Conservation (phyloP, 2,329 filamentous ascomycete genomes). For the Phoma sp. region DNA sequence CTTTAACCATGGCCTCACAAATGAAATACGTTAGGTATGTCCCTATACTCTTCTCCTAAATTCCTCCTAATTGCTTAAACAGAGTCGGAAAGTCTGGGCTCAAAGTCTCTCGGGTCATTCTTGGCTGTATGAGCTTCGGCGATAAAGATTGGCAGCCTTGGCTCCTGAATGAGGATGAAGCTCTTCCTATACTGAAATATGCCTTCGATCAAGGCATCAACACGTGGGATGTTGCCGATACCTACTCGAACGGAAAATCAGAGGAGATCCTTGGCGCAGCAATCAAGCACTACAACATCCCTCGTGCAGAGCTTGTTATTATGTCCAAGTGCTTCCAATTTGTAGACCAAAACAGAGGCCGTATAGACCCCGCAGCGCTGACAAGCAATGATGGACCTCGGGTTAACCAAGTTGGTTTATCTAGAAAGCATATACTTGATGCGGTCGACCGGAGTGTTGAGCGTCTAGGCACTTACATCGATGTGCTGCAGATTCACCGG, state of each 20-base stretch:
- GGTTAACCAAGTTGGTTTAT: conserved; percentile 48
- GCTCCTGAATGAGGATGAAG: conserved; percentile 50
- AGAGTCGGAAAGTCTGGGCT: no score
- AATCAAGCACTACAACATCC: conserved; percentile 35
- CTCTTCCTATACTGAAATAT: conserved; percentile 50
- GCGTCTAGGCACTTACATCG: conserved; percentile 54
- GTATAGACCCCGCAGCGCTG: not conserved
- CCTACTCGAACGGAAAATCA: conserved; percentile 37
- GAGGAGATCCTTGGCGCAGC: conserved; percentile 42
- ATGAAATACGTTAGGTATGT: no score
- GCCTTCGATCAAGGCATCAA: conserved; percentile 54
- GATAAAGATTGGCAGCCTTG: no score
- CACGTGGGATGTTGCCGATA: conserved; percentile 52
- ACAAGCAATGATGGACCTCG: conserved; percentile 26
- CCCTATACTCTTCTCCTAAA: no score
- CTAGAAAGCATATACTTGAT: conserved; percentile 52
- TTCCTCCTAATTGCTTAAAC: no score
- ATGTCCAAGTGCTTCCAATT: conserved; percentile 34
- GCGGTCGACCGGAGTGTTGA: conserved; percentile 58
- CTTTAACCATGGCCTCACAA: no score
- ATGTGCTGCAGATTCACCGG: conserved; percentile 66
- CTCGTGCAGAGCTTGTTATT: conserved; percentile 38
- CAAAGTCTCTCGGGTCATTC: no score
- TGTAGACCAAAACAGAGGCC: not conserved
- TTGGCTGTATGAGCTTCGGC: no score